phyloP scores from a whole-genome alignment of 2,329 filamentous ascomycete species.

The Nothophoma quercina region DNA sequence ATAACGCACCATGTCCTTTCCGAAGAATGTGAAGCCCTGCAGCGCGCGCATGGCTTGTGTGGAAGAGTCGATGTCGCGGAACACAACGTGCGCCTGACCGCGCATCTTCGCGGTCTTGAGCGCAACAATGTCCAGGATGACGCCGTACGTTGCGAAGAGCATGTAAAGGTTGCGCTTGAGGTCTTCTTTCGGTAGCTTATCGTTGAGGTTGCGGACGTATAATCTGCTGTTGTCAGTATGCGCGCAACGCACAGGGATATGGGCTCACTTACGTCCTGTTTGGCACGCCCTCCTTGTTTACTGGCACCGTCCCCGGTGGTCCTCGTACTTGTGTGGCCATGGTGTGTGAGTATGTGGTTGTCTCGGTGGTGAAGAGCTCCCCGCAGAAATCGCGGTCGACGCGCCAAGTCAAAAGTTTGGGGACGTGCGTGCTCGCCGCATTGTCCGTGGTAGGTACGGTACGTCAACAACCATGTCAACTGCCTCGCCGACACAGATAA shows the following conservation, averaged over 20 bases:
- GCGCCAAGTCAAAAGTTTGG: conserved; percentile 26
- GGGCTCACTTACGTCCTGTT: conserved; percentile 44
- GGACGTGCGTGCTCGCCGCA: conserved; percentile 30
- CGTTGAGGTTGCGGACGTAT: conserved; percentile 87
- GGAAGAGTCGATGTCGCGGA: conserved; percentile 86
- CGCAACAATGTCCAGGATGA: conserved; percentile 89
- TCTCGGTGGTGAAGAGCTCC: conserved; percentile 30
- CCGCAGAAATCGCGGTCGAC: conserved; percentile 34
- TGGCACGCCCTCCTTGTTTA: conserved; percentile 29
- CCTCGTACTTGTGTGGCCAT: conserved; percentile 40
- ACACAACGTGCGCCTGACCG: conserved; percentile 93
- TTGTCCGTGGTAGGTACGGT: conserved; percentile 6
- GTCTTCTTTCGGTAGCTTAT: conserved; percentile 90
- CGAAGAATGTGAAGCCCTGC: conserved; percentile 86
- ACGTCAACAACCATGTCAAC: conserved; percentile 11
- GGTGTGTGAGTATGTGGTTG: conserved; percentile 5
- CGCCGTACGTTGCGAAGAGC: conserved; percentile 91
- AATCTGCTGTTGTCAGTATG: conserved; percentile 62
- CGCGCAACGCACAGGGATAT: neutral
- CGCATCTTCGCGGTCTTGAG: conserved; percentile 92
- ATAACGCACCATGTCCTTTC: conserved; percentile 77
- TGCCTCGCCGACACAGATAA: neutral
- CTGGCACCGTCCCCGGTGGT: conserved; percentile 32
- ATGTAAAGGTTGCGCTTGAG: conserved; percentile 88
- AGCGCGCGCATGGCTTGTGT: conserved; percentile 92